Conservation (phyloP, 495 filamentous ascomycete species). For the Tetracladium marchalianum region DNA sequence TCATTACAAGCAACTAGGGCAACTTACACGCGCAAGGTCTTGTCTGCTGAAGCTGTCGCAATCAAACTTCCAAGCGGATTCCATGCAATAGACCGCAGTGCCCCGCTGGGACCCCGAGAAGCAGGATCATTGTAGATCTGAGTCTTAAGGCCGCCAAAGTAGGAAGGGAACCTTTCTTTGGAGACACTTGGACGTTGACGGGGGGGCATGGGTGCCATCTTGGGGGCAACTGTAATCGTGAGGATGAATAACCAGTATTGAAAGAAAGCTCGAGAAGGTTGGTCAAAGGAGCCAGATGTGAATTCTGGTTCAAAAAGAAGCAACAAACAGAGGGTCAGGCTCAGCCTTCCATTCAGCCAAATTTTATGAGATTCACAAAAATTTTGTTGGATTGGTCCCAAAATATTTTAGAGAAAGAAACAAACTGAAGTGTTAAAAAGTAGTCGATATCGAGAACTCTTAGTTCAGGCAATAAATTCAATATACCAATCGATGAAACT, state of each 20-base stretch:
- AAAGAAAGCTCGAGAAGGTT: no score
- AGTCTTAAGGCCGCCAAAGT: constrained; percentile 47
- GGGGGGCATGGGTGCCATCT: constrained; percentile 28
- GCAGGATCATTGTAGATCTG: constrained; percentile 54
- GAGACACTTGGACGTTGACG: constrained; percentile 42
- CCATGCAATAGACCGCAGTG: constrained; percentile 54
- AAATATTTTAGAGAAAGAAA: no score
- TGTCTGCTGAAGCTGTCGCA: constrained; percentile 75
- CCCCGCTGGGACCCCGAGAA: constrained; percentile 27
- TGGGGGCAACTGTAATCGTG: not conserved
- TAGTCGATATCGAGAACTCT: no score
- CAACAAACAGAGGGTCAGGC: no score
- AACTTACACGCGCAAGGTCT: constrained; percentile 60
- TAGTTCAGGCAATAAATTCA: no score
- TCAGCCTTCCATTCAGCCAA: no score
- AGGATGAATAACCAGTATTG: no score
- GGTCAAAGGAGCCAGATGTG: no score
- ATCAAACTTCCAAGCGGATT: constrained; percentile 78
- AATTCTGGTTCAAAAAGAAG: no score
- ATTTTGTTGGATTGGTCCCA: no score
- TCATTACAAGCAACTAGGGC: constrained; percentile 18
- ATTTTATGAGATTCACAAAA: no score
- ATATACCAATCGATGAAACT: not conserved
- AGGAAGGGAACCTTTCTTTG: constrained; percentile 51
- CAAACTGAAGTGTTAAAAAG: no score